A percentile compares a stretch with the other conserved stretches of the same genome.
These are phyloP conservation scores for Pythium aphanidermatum DNA, from an alignment of 352 stramenopile species.

Conservation along the genomic window DNA sequence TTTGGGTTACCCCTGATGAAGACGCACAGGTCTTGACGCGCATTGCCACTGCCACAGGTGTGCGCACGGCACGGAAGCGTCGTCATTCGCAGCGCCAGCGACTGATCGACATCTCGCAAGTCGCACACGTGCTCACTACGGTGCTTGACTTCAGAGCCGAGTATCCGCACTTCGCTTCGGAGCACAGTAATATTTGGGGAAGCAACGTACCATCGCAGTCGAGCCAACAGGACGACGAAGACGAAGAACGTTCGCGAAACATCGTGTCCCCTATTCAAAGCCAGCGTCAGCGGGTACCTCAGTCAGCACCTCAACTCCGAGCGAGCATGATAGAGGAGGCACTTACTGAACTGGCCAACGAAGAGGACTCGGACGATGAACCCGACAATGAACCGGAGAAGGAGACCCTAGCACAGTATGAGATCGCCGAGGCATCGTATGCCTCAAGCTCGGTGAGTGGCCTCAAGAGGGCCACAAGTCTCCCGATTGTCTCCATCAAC, in stretches of 20 bases:
- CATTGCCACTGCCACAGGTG: conserved; percentile 15
- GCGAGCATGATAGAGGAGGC: conserved; percentile 11
- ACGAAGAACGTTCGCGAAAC: conserved; percentile 6
- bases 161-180: conserved; percentile 28
- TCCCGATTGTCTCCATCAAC: conserved; percentile 8
- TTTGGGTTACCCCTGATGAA: conserved; percentile 17
- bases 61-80: conserved; percentile 14
- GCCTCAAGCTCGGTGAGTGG: conserved; percentile 5
- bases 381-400: neutral
- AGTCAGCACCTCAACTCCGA: conserved; percentile 21
- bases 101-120: conserved; percentile 52
- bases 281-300: conserved; percentile 11
- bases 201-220: conserved; percentile 20
- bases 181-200: conserved; percentile 56
- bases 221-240: conserved; percentile 16
- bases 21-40: conserved; percentile 11
- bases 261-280: conserved; percentile 26
- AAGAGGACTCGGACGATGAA: conserved; percentile 3
- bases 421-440: conserved; percentile 9
- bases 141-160: conserved; percentile 61
- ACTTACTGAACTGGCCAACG: conserved; percentile 4
- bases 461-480: conserved; percentile 8
- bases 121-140: conserved; percentile 66
- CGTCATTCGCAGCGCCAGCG: conserved; percentile 12
- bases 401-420: neutral